phyloP scores from a whole-genome alignment of 768 basidiomycete genomes.

The Suillus clintonianus region DNA sequence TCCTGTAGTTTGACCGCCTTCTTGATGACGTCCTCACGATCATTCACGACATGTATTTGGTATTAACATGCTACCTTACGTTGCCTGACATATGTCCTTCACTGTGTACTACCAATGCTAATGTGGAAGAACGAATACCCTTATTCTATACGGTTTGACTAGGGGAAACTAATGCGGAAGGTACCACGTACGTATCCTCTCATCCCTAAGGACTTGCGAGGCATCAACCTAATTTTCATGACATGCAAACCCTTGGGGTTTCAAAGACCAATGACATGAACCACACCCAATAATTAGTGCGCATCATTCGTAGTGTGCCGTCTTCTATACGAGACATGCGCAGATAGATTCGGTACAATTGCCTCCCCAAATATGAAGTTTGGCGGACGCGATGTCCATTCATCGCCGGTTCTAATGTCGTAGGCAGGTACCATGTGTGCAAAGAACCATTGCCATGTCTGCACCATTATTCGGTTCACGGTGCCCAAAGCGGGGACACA shows the following conservation, averaged over 20 bases:
- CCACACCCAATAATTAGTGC: not conserved
- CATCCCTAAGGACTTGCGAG: not conserved
- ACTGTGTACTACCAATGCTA: not conserved
- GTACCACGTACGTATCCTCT: not conserved
- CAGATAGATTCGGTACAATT: not conserved
- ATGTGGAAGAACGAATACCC: too few species aligned
- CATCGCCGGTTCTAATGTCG: not conserved
- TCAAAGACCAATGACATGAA: not conserved
- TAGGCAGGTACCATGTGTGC: conserved; percentile 41
- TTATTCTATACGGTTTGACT: too few species aligned
- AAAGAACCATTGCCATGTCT: conserved; percentile 46
- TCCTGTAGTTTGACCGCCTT: not conserved
- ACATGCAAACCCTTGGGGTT: not conserved
- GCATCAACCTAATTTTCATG: not conserved
- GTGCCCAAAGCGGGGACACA: conserved; percentile 25
- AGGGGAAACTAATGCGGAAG: not conserved
- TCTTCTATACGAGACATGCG: not conserved
- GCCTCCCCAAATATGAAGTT: conserved; percentile 1
- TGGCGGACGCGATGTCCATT: not conserved
- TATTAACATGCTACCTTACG: not conserved
- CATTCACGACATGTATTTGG: not conserved
- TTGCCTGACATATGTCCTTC: not conserved
- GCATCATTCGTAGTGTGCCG: not conserved
- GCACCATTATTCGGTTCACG: conserved; percentile 38
- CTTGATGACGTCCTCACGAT: not conserved